A percentile compares a stretch with the other conserved stretches of the same genome.
These are phyloP conservation scores for Endoconidiophora laricicola DNA, from an alignment of 2,329 filamentous ascomycete genomes.

Conservation along the genomic window DNA sequence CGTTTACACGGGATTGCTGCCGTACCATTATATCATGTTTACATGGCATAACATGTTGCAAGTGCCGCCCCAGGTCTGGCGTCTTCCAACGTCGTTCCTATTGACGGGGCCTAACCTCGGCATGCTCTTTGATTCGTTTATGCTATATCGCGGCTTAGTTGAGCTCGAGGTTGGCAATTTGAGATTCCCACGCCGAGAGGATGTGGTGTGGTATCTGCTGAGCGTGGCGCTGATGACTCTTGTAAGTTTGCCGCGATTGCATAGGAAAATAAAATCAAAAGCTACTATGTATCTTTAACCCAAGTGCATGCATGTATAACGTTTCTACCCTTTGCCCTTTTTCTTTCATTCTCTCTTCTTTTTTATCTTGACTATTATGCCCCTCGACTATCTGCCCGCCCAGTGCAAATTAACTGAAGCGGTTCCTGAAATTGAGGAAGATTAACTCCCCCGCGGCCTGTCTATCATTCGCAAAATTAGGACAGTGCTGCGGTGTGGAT, in stretches of 20 bases:
- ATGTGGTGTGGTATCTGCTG: slow-evolving; percentile 63
- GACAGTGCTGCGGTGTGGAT: slow-evolving; percentile 50
- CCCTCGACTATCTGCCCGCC: slow-evolving; percentile 62
- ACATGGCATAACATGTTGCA: slow-evolving; percentile 33
- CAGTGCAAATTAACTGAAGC: slow-evolving; percentile 58
- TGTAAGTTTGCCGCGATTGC: slow-evolving; percentile 39
- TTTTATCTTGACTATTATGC: slow-evolving; percentile 16
- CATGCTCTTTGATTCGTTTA: slow-evolving; percentile 60
- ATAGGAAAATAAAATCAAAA: not conserved
- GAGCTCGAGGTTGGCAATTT: slow-evolving; percentile 55
- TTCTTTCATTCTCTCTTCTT: slow-evolving; percentile 10
- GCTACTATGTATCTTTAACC: too few relatives aligned
- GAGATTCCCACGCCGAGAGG: slow-evolving; percentile 58
- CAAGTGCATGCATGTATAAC: slow-evolving; percentile 2
- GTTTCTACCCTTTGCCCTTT: slow-evolving; percentile 8
- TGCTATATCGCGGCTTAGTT: slow-evolving; percentile 58
- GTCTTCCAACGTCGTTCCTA: slow-evolving; percentile 26
- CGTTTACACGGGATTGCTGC: slow-evolving; percentile 39
- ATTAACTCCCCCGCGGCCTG: slow-evolving; percentile 47
- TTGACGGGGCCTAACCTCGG: slow-evolving; percentile 24
- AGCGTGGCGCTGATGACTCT: slow-evolving; percentile 57
- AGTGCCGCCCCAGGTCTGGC: slow-evolving; percentile 30
- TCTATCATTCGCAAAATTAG: slow-evolving; percentile 52
- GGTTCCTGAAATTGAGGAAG: slow-evolving; percentile 76
- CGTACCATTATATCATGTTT: slow-evolving; percentile 34